phyloP scores from a whole-genome alignment of 2,329 filamentous ascomycete species.

The Pochonia chlamydosporia region DNA sequence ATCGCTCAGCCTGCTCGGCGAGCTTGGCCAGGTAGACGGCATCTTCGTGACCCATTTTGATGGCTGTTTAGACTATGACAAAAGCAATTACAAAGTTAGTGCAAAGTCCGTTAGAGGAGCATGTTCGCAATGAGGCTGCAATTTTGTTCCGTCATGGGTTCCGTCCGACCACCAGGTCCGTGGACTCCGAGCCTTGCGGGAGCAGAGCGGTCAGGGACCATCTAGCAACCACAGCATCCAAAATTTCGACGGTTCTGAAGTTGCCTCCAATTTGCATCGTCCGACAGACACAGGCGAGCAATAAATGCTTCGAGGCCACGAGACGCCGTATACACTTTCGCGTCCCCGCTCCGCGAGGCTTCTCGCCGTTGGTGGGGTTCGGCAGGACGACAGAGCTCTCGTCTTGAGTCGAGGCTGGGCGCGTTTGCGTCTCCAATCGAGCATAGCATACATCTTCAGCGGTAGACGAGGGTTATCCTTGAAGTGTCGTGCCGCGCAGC shows the following conservation, averaged over 20 bases:
- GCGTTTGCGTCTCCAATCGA: slow-evolving; percentile 3
- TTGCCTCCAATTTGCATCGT: background rate
- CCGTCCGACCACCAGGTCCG: slow-evolving; percentile 1
- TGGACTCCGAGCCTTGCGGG: background rate
- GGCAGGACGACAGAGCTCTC: background rate
- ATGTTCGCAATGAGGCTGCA: background rate
- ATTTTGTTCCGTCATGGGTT: background rate
- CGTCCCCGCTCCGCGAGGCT: background rate
- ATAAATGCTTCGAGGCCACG: background rate
- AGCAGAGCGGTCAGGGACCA: slow-evolving; percentile 4
- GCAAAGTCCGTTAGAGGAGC: background rate
- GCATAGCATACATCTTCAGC: background rate
- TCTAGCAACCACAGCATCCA: background rate
- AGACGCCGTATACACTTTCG: background rate
- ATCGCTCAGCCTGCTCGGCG: slow-evolving; percentile 99
- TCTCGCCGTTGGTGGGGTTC: slow-evolving; percentile 4
- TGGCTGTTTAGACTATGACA: slow-evolving; percentile 4
- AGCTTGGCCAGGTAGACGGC: slow-evolving; percentile 99
- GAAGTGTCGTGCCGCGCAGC: background rate
- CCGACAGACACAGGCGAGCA: background rate
- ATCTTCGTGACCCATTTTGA: slow-evolving; percentile 97
- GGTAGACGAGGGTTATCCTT: background rate
- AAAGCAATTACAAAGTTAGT: slow-evolving; percentile 2
- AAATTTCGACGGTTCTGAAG: background rate
- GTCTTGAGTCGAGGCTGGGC: background rate